Evolutionary conservation across 805 yeast species (phyloP).

Genomic region (Tetrapisispora namnaoensis): DNA sequence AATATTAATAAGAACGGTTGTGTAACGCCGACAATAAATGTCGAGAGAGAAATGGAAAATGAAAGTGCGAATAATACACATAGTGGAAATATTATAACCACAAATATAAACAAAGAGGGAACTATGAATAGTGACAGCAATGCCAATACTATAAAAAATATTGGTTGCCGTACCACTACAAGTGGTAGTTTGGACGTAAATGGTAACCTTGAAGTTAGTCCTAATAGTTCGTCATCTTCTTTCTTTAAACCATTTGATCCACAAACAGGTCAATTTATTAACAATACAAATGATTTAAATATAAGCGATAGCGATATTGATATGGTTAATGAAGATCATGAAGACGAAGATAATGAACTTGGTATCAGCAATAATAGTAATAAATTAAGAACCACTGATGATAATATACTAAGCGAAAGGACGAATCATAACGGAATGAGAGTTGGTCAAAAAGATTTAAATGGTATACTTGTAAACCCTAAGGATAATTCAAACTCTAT

Average conservation of each 20-base stretch:
- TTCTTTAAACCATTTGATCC: constrained; percentile 27
- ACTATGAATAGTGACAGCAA: neutral
- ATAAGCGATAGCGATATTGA: neutral
- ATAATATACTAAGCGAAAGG: neutral
- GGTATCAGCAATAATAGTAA: neutral
- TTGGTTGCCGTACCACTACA: neutral
- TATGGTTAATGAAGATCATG: neutral
- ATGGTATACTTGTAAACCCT: constrained; percentile 4
- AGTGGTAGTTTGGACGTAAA: neutral
- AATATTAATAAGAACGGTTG: constrained; percentile 1
- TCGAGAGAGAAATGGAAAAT: neutral
- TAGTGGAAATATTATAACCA: no score
- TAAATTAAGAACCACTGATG: neutral
- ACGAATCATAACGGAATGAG: neutral
- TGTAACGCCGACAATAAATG: constrained; percentile 4
- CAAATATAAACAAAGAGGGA: no score
- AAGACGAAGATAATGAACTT: neutral
- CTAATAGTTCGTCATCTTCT: neutral
- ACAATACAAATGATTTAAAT: constrained; percentile 1
- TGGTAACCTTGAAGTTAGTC: neutral
- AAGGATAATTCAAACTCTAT: neutral
- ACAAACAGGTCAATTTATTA: constrained; percentile 25
- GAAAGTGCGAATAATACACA: neutral
- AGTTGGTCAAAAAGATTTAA: neutral
- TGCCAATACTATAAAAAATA: neutral